Evolutionary conservation across 257 asterid species (phyloP).

Genomic region (Marsdenia floribunda): DNA sequence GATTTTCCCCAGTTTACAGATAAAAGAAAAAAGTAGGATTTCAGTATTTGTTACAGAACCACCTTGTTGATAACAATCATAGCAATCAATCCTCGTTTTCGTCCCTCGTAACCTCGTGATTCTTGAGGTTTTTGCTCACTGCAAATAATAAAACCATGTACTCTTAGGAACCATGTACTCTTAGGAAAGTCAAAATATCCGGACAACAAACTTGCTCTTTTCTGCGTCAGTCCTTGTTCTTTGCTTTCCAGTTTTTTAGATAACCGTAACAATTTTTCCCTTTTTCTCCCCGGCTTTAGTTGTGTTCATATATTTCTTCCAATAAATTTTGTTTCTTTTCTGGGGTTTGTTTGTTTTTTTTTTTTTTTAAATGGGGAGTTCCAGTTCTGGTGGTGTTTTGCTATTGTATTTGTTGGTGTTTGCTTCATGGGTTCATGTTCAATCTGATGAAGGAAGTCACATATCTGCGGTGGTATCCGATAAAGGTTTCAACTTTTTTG

Average conservation of each 20-base stretch:
- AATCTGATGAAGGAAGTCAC: conserved; percentile 51
- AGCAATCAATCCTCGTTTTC: neutral
- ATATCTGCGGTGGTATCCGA: conserved; percentile 52
- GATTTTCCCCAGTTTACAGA: neutral
- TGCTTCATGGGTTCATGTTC: conserved; percentile 19
- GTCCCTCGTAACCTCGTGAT: conserved; percentile 1
- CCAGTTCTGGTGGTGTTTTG: neutral
- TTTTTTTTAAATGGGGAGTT: conserved; percentile 17
- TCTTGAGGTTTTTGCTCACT: neutral
- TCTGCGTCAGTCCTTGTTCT: neutral
- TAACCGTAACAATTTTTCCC: neutral
- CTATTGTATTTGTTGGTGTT: conserved; percentile 14
- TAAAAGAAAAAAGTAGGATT: no score
- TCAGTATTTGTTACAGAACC: neutral
- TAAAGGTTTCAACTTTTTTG: conserved; percentile 75
- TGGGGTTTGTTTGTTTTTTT: neutral
- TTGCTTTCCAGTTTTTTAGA: conserved; percentile 10
- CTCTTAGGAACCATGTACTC: neutral
- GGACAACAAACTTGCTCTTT: neutral
- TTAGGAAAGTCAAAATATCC: conserved; percentile 14
- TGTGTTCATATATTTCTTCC: neutral
- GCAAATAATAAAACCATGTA: neutral
- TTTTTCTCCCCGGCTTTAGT: neutral
- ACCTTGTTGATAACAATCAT: neutral
- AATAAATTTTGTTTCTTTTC: neutral